phyloP scores from a whole-genome alignment of 331 rosid genomes.

The Quercus tomentella region DNA sequence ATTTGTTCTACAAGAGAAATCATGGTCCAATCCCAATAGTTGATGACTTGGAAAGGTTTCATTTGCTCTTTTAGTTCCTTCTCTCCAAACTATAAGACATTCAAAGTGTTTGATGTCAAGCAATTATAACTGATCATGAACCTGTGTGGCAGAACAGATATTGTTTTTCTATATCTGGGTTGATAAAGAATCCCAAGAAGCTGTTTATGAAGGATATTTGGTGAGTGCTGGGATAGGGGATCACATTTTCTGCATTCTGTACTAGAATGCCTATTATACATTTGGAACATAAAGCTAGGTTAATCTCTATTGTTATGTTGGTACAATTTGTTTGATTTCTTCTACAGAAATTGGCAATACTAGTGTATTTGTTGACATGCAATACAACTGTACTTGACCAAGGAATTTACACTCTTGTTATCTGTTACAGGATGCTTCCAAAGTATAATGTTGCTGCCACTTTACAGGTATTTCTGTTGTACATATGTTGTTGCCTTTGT shows the following conservation, averaged over 20 bases:
- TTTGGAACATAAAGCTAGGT: not conserved
- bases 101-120: not conserved
- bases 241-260: not conserved
- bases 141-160: conserved; percentile 50
- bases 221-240: conserved; percentile 37
- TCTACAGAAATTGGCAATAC: not conserved
- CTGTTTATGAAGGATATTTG: conserved; percentile 74
- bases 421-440: conserved; percentile 70
- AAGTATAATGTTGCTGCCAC: conserved; percentile 80
- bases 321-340: not conserved
- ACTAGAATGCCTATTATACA: not conserved
- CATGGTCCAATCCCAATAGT: conserved; percentile 92
- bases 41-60: conserved; percentile 67
- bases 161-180: conserved; percentile 54
- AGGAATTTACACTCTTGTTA: conserved; percentile 19
- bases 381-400: not conserved
- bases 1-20: conserved; percentile 89
- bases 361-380: not conserved
- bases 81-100: not conserved
- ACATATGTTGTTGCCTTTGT: not conserved
- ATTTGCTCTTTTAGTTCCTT: not conserved
- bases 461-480: conserved; percentile 53
- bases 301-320: not conserved
- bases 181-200: conserved; percentile 45
- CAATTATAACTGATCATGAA: conserved; percentile 6